A percentile compares a stretch with the other conserved stretches of the same genome.
phyloP scores from a whole-genome alignment of 192 early-diverging fungal species.

The Rhizophagus clarus region DNA sequence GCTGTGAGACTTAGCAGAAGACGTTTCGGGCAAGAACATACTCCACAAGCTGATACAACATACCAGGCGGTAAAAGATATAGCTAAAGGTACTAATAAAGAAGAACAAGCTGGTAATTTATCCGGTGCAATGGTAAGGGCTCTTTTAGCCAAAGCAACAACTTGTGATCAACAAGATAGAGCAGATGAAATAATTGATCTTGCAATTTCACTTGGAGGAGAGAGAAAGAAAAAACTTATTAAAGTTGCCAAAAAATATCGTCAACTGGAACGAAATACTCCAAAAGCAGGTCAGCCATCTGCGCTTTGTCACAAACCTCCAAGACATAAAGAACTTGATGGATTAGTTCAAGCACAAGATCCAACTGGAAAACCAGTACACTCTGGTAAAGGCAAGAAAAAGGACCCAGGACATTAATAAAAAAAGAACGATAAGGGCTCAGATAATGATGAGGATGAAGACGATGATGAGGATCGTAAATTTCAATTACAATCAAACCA shows the following conservation, averaged over 20 bases:
- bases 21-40: slow-evolving; percentile 27
- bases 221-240: not conserved
- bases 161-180: slow-evolving; percentile 17
- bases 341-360: slow-evolving; percentile 21
- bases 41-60: not conserved
- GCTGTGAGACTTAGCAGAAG: not conserved
- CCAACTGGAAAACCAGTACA: not conserved
- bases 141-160: slow-evolving; percentile 12
- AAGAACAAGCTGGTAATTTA: slow-evolving; percentile 2
- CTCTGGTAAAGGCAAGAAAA: too few species aligned
- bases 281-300: slow-evolving; percentile 4
- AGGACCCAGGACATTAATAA: too few species aligned
- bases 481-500: too few species aligned
- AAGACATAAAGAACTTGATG: slow-evolving; percentile 8
- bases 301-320: not conserved
- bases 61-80: not conserved
- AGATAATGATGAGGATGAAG: too few species aligned
- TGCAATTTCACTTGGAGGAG: not conserved
- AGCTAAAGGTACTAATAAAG: not conserved
- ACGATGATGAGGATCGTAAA: too few species aligned
- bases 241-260: slow-evolving; percentile 7
- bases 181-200: slow-evolving; percentile 12
- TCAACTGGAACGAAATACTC: slow-evolving; percentile 20
- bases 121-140: slow-evolving; percentile 21
- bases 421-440: too few species aligned